Base-by-base conservation (phyloP, 2,329 filamentous ascomycete genomes). In the Xylariales sp. region DNA sequence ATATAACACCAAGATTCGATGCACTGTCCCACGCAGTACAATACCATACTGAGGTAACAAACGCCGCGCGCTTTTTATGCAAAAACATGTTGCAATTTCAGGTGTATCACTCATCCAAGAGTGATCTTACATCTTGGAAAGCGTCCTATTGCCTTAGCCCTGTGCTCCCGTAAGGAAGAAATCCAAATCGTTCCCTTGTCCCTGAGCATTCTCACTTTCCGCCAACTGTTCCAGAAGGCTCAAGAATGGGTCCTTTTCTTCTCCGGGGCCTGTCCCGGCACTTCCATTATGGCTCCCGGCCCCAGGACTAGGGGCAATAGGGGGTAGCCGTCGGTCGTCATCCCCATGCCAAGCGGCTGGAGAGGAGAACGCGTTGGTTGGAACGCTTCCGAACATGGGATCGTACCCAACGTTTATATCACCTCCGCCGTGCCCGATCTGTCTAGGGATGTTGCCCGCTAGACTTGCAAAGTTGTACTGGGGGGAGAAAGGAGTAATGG, bases 181-280 rank as follows among this genome's bases (percentile, higher is more conserved):
- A 59, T 91, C 86, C 53, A 93, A 65, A 56, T 91, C 86, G 49
- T 76, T 83, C 10, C 83, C 84, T 8, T 81, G 77, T 0, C 82
- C 85, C 38, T 77, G 70, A 31, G 72, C 71, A 40, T 85, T 76
- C 61, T 91, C 86, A 53, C 88, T 89, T 61, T 93, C 86, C 0
- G 86, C 87, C 44, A 93, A 70, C 63, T 93, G 86, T 59, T 93
- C 87, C 25, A 93, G 66, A 31, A 93, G 64, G 46, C 78, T 86
- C 29, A 93, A 62, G 56, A 94, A 93, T 0, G 87, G 86, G 55
- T 93, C 88, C 52, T 86, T 89, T 50, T 91, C 86, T 15, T 82
- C 74, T 3, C 67, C 69, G 3, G 66, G 58, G 0, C 61, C 68
- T 2, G 71, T 72, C 2, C 65, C 71, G 1, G 69, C 70, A 44